Base-by-base conservation (phyloP, 1,284 basidiomycete genomes). In the Austroboletus niveus region DNA sequence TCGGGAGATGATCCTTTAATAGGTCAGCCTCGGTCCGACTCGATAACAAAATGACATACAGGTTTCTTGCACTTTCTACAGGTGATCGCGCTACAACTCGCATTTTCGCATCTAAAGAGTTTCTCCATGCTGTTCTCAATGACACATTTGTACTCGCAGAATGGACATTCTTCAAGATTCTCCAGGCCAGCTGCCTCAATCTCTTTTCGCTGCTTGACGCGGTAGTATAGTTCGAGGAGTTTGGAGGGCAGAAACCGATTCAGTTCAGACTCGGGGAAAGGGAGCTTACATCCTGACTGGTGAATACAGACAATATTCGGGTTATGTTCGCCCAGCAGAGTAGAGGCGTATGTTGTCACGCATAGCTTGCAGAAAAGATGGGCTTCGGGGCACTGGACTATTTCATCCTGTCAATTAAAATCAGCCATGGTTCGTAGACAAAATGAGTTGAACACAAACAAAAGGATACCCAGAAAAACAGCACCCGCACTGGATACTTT, bases 361-460 rank as follows among this genome's bases (percentile, higher is more conserved):
- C 88, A 91, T 0, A 71, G 65, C 20, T 64, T 72, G 64, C 88
- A 91, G 69, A 90, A 91, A 5, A 87, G 74, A 64, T 91, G 88
- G 0, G 87, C 84, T 46, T 93, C 90, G 0, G 85, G 82, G 59
- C 93, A 94, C 69, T 94, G 89, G 3, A 89, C 76, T 82, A 93
- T 87, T 58, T 88, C 81, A 44, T 82, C 79, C 90, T 93, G 60
- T 22, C 31, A 46, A 29, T 24, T 24, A 24, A 24, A 15, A 38
- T 59, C 30, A 51, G 58, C 50, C 40, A 24, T 32, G 27, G 41
- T 31, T 46, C 4, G 11, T 8, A 42, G 9, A 34, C 32, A 31
- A 24, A 39, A 41, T 39, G 44, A 46, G 42, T 35, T 40, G 15
- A 24, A 58, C 29, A 72, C 89, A 57, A 65, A 92, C 89, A 66